phyloP scores from a whole-genome alignment of 78 protist species.

The Chrysochromulina parva region DNA sequence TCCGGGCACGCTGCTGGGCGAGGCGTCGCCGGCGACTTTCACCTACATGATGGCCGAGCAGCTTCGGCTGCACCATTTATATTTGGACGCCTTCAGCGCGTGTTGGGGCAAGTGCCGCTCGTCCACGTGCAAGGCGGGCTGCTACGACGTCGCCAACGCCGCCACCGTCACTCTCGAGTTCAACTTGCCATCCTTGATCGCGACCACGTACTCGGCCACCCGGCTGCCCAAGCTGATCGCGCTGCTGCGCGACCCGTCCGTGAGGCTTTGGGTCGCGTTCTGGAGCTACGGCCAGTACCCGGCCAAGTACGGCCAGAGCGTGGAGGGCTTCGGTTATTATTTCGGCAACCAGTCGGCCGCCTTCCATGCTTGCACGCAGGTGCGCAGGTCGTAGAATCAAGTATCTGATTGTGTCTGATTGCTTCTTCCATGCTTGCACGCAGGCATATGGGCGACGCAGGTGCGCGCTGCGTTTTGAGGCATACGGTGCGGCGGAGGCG shows the following conservation, averaged over 20 bases:
- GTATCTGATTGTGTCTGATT: no score
- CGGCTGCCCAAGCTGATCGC: neutral
- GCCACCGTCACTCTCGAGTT: neutral
- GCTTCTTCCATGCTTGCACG: neutral
- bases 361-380: neutral
- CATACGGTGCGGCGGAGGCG: neutral
- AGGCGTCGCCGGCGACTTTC: neutral
- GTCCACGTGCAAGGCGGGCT: neutral
- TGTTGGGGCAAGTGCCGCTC: neutral
- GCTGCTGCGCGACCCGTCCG: neutral
- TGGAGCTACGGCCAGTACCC: neutral
- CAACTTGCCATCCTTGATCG: neutral
- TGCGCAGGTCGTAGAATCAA: no score
- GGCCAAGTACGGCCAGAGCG: neutral
- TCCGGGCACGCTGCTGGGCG: neutral
- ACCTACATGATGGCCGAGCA: neutral
- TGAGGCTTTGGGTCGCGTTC: neutral
- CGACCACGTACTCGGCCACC: neutral
- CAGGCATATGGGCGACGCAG: neutral
- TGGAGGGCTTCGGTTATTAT: neutral
- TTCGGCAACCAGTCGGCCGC: slow-evolving; percentile 8
- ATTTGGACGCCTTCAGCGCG: neutral
- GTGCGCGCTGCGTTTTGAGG: slow-evolving; percentile 10
- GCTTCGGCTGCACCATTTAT: neutral
- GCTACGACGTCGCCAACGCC: neutral